Conservation (phyloP, 352 stramenopile genomes). For the Hyaloperonospora brassicae region DNA sequence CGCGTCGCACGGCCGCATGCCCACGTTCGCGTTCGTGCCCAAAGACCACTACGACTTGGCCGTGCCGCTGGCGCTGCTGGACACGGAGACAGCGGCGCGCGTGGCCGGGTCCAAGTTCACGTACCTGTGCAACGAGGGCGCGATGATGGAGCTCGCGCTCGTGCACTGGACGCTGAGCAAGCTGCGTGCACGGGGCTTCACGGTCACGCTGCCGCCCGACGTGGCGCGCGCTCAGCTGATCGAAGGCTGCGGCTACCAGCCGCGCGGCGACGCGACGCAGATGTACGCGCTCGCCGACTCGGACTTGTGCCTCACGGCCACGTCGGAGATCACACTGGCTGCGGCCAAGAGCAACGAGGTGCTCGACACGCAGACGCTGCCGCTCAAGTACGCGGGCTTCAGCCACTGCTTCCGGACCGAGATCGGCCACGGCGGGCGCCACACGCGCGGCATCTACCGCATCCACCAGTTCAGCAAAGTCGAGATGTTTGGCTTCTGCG, state of each 20-base stretch:
- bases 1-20: constrained; percentile 46
- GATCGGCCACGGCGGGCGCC: constrained; percentile 65
- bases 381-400: constrained; percentile 72
- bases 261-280: constrained; percentile 76
- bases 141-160: constrained; percentile 82
- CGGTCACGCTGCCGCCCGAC: constrained; percentile 68
- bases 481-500: constrained; percentile 84
- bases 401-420: constrained; percentile 87
- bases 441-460: constrained; percentile 77
- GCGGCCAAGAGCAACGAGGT: constrained; percentile 72
- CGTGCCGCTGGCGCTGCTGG: constrained; percentile 56
- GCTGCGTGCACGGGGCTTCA: constrained; percentile 61
- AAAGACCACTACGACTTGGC: constrained; percentile 71
- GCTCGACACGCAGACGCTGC: constrained; percentile 41
- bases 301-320: constrained; percentile 77
- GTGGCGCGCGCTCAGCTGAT: constrained; percentile 78
- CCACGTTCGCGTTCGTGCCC: constrained; percentile 44
- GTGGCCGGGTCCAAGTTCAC: constrained; percentile 81
- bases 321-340: constrained; percentile 83
- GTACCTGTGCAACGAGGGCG: constrained; percentile 79
- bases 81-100: constrained; percentile 58
- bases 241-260: constrained; percentile 81
- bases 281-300: constrained; percentile 83
- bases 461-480: constrained; percentile 89
- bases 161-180: constrained; percentile 75